Base-by-base conservation (phyloP, 768 basidiomycete species). In the Boletus rubropictus region DNA sequence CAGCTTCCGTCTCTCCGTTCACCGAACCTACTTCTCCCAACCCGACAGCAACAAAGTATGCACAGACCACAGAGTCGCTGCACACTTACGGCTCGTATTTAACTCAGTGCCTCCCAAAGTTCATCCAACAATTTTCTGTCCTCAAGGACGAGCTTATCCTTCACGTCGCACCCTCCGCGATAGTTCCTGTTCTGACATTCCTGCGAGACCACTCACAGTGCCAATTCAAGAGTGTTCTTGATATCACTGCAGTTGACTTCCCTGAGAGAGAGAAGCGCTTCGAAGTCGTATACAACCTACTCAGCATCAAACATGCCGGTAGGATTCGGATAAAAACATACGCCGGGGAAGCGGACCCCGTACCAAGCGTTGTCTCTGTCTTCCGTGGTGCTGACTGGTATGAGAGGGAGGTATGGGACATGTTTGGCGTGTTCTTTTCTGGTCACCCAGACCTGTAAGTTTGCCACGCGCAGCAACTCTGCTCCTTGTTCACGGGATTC, bases 331-430 rank as follows among this genome's bases (percentile, higher is more conserved):
- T 99, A 54, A 99, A 99, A 78, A 97, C 96, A 0, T 97, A 94
- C 63, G 90, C 92, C 49, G 86, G 87, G 51, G 96, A 99, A 69
- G 84, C 85, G 10, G 86, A 93, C 57, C 80, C 87, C 29, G 89
- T 98, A 3, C 96, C 95, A 1, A 93, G 87, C 57, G 81, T 77
- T 22, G 74, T 80, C 3, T 77, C 80, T 11, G 50, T 97, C 21
- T 99, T 87, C 74, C 77, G 81, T 41, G 92, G 95, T 50, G 95
- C 96, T 6, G 90, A 99, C 62, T 99, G 96, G 96, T 97, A 96
- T 65, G 96, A 99, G 69, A 78, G 96, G 49, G 96, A 99, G 69
- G 84, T 89, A 24, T 99, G 95, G 94, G 96, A 99, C 71, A 77
- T 99, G 68, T 99, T 75, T 62, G 96, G 96, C 37, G 87, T 99